These are phyloP conservation scores for Tolypocladium pustulatum DNA, from an alignment of 2,329 filamentous ascomycete species.

Conservation along the genomic window DNA sequence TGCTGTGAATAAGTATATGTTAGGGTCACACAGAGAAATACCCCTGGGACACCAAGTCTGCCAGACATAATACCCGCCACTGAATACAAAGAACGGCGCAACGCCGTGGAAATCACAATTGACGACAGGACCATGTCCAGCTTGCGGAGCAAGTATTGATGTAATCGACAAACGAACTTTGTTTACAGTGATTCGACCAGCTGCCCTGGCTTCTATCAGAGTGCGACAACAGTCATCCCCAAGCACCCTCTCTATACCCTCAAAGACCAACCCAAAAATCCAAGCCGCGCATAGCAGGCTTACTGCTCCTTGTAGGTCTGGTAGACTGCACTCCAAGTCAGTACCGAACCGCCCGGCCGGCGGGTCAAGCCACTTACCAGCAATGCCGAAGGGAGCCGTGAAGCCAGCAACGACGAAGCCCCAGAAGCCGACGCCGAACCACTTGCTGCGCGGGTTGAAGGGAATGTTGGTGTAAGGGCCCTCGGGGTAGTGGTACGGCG, in stretches of 20 bases:
- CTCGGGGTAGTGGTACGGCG: slow-evolving; percentile 97
- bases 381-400: slow-evolving; percentile 51
- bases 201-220: slow-evolving; percentile 21
- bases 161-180: slow-evolving; percentile 13
- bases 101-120: neutral
- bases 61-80: neutral
- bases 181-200: slow-evolving; percentile 15
- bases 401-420: slow-evolving; percentile 50
- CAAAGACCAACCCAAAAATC: slow-evolving; percentile 6
- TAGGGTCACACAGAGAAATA: neutral
- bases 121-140: neutral
- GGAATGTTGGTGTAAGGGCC: slow-evolving; percentile 90
- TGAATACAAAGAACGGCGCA: neutral
- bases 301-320: slow-evolving; percentile 30
- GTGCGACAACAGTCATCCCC: slow-evolving; percentile 16
- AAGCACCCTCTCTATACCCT: slow-evolving; percentile 11
- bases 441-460: slow-evolving; percentile 89
- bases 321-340: slow-evolving; percentile 30
- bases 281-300: slow-evolving; percentile 9
- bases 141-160: neutral
- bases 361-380: slow-evolving; percentile 35
- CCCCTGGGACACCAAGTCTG: neutral
- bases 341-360: neutral
- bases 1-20: neutral
- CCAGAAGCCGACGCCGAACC: slow-evolving; percentile 80